Conservation (phyloP, 129 eudicot genomes). For the Helianthus tuberosus region DNA sequence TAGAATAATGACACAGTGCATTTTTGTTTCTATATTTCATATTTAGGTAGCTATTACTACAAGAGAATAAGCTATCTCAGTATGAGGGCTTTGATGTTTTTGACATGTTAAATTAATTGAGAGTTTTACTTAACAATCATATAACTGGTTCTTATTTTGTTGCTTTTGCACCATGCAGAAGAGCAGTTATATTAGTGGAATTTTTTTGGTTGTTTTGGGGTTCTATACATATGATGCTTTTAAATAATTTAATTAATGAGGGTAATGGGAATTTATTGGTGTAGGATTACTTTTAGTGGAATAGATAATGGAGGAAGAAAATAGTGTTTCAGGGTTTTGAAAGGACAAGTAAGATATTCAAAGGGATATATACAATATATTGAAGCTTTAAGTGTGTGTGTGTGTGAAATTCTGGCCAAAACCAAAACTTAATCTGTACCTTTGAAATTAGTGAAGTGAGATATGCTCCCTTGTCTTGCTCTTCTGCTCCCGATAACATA, state of each 20-base stretch:
- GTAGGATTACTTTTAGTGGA: not conserved
- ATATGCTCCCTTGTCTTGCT: constrained; percentile 69
- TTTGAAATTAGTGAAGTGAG: constrained; percentile 60
- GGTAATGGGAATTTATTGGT: not conserved
- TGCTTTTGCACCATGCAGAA: not conserved
- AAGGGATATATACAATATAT: not conserved
- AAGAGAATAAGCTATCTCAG: constrained; percentile 5
- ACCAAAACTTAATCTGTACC: constrained; percentile 28
- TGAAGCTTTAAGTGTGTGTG: not conserved
- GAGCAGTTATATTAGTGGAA: not conserved
- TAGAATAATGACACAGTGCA: constrained; percentile 1
- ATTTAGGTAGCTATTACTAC: not conserved
- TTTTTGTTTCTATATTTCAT: not conserved
- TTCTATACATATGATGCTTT: not conserved
- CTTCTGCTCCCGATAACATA: constrained; percentile 80
- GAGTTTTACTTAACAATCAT: not conserved
- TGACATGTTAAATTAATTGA: not conserved
- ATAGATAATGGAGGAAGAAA: not conserved
- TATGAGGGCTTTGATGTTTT: not conserved
- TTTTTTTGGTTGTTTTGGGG: not conserved
- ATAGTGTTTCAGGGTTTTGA: not conserved
- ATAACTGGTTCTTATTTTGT: not conserved
- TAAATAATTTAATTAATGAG: not conserved
- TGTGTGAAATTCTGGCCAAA: constrained; percentile 15
- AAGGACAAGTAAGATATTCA: not conserved